Evolutionary conservation across 2,329 filamentous ascomycete species (phyloP).

Genomic region (Penicillium sp.): DNA sequence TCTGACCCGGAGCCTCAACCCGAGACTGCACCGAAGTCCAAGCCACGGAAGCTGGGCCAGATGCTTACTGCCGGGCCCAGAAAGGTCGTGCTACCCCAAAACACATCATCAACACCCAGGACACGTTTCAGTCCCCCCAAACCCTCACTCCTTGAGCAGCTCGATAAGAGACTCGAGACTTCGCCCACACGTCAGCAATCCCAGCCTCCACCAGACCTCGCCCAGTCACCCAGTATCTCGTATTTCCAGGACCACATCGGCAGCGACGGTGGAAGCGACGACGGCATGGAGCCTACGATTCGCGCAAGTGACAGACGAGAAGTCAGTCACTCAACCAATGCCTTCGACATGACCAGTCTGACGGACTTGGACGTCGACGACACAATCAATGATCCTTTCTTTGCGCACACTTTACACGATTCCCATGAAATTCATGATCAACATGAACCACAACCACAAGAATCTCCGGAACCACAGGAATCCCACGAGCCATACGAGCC

Average conservation of each 20-base stretch:
- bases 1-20: slow-evolving; percentile 5
- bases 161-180: slow-evolving; percentile 39
- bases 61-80: slow-evolving; percentile 27
- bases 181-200: slow-evolving; percentile 38
- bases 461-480: background rate
- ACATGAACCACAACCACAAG: background rate
- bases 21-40: slow-evolving; percentile 1
- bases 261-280: slow-evolving; percentile 18
- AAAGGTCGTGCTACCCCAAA: slow-evolving; percentile 38
- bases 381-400: slow-evolving; percentile 34
- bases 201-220: slow-evolving; percentile 31
- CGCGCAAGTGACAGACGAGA: slow-evolving; percentile 23
- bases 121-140: slow-evolving; percentile 44
- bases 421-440: background rate
- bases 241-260: slow-evolving; percentile 22
- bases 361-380: slow-evolving; percentile 33
- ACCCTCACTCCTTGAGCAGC: slow-evolving; percentile 41
- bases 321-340: slow-evolving; percentile 30
- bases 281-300: slow-evolving; percentile 25
- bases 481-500: background rate
- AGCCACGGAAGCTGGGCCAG: slow-evolving; percentile 26
- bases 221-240: slow-evolving; percentile 21
- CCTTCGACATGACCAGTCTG: slow-evolving; percentile 37
- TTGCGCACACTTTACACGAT: slow-evolving; percentile 20
- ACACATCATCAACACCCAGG: slow-evolving; percentile 37